A percentile compares a stretch with the other conserved stretches of the same genome.
These are phyloP conservation scores for Pythium guiyangense DNA, from an alignment of 352 stramenopile genomes.

Conservation along the genomic window DNA sequence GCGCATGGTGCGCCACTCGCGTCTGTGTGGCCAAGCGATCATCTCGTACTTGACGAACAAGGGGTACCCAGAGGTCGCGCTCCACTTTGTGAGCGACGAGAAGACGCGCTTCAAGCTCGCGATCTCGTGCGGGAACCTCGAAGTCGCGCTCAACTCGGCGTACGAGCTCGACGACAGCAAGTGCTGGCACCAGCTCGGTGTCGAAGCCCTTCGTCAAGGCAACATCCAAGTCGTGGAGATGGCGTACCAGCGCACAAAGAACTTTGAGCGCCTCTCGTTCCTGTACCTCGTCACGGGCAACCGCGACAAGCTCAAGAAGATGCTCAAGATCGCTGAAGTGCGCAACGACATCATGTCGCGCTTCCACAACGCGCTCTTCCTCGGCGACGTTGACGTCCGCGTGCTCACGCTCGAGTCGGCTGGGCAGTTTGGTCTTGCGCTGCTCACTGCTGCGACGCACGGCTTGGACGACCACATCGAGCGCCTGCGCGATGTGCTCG, in stretches of 20 bases:
- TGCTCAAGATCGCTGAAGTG: slow-evolving; percentile 99
- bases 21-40: slow-evolving; percentile 97
- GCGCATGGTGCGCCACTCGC: slow-evolving; percentile 97
- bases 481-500: slow-evolving; percentile 88
- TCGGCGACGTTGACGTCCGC: slow-evolving; percentile 95
- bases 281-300: slow-evolving; percentile 99
- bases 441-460: slow-evolving; percentile 95
- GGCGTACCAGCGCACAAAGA: slow-evolving; percentile 99
- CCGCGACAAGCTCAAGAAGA: slow-evolving; percentile 98
- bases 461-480: slow-evolving; percentile 93
- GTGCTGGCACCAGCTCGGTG: slow-evolving; percentile 96
- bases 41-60: slow-evolving; percentile 99
- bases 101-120: slow-evolving; percentile 98
- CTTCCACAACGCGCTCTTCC: slow-evolving; percentile 98
- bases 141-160: slow-evolving; percentile 96
- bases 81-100: slow-evolving; percentile 99
- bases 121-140: slow-evolving; percentile 98
- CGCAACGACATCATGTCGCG: slow-evolving; percentile 97
- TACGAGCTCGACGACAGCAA: slow-evolving; percentile 95
- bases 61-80: slow-evolving; percentile 98
- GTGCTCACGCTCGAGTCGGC: slow-evolving; percentile 95
- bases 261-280: slow-evolving; percentile 99
- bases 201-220: slow-evolving; percentile 96
- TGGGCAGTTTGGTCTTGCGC: slow-evolving; percentile 94
- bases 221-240: slow-evolving; percentile 99